Evolutionary conservation across 208 protist species (phyloP).

Genomic region (Trypanosoma brucei): DNA sequence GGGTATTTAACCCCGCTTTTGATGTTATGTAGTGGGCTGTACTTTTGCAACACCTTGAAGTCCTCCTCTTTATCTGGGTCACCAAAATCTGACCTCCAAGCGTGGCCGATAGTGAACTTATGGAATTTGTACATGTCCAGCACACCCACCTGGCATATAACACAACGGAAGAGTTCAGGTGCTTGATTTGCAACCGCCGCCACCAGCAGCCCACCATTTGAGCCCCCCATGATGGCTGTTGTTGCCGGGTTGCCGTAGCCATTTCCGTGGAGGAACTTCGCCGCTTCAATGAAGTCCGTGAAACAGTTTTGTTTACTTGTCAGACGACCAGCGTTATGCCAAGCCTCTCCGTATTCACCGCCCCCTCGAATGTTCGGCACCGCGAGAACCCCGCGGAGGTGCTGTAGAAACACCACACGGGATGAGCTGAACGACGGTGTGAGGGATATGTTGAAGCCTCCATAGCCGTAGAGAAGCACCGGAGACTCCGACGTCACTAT

Average conservation of each 20-base stretch:
- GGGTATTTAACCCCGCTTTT: slow-evolving; percentile 75
- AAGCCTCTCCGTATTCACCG: slow-evolving; percentile 92
- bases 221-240: slow-evolving; percentile 90
- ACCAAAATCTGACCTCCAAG: slow-evolving; percentile 92
- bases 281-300: slow-evolving; percentile 78
- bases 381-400: slow-evolving; percentile 81
- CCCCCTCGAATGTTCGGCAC: slow-evolving; percentile 94
- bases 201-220: slow-evolving; percentile 94
- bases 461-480: slow-evolving; percentile 92
- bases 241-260: slow-evolving; percentile 76
- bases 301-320: slow-evolving; percentile 89
- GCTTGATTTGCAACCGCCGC: slow-evolving; percentile 87
- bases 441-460: slow-evolving; percentile 91
- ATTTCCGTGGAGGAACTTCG: slow-evolving; percentile 68
- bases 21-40: slow-evolving; percentile 94
- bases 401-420: slow-evolving; percentile 71
- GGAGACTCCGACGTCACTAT: slow-evolving; percentile 57
- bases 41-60: slow-evolving; percentile 90
- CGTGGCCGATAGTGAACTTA: slow-evolving; percentile 93
- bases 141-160: slow-evolving; percentile 88
- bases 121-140: slow-evolving; percentile 95
- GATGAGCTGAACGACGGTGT: slow-evolving; percentile 73
- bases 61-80: slow-evolving; percentile 88
- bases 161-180: slow-evolving; percentile 79
- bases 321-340: slow-evolving; percentile 88